A percentile compares a stretch with the other conserved stretches of the same genome.
These are phyloP conservation scores for Ophiocordyceps camponoti-floridani DNA, from an alignment of 2,329 filamentous ascomycete genomes.

Conservation along the genomic window DNA sequence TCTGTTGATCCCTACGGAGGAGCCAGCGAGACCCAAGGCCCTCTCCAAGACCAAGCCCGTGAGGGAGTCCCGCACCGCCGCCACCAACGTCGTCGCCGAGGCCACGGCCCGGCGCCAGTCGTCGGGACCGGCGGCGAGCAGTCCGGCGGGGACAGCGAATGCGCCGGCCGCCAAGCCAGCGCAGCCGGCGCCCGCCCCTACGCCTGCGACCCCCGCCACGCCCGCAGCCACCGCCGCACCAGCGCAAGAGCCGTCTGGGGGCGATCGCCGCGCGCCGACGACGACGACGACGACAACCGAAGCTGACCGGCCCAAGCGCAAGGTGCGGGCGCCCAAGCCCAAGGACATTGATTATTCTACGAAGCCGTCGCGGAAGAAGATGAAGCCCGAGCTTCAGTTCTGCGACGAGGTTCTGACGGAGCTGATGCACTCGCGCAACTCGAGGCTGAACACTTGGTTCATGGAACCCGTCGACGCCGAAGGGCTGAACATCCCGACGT, in stretches of 20 bases:
- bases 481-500: slow-evolving; percentile 80
- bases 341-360: slow-evolving; percentile 80
- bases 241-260: slow-evolving; percentile 5
- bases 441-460: slow-evolving; percentile 54
- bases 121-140: slow-evolving; percentile 4
- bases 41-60: slow-evolving; percentile 20
- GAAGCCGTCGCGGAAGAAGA: slow-evolving; percentile 67
- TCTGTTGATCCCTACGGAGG: slow-evolving; percentile 24
- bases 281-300: slow-evolving; percentile 59
- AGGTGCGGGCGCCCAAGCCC: slow-evolving; percentile 78
- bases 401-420: slow-evolving; percentile 69
- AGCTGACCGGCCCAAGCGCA: slow-evolving; percentile 70
- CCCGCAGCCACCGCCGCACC: background rate
- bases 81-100: slow-evolving; percentile 6
- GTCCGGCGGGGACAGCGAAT: slow-evolving; percentile 9
- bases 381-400: slow-evolving; percentile 76
- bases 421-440: slow-evolving; percentile 57
- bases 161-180: slow-evolving; percentile 7
- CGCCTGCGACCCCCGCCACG: slow-evolving; percentile 1
- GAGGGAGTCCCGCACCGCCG: slow-evolving; percentile 14
- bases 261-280: slow-evolving; percentile 48
- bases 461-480: slow-evolving; percentile 78
- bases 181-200: background rate
- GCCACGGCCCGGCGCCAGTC: slow-evolving; percentile 10
- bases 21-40: slow-evolving; percentile 40